Evolutionary conservation across 257 asterid genomes (phyloP).

Genomic region (Solanum corneliomulleri): DNA sequence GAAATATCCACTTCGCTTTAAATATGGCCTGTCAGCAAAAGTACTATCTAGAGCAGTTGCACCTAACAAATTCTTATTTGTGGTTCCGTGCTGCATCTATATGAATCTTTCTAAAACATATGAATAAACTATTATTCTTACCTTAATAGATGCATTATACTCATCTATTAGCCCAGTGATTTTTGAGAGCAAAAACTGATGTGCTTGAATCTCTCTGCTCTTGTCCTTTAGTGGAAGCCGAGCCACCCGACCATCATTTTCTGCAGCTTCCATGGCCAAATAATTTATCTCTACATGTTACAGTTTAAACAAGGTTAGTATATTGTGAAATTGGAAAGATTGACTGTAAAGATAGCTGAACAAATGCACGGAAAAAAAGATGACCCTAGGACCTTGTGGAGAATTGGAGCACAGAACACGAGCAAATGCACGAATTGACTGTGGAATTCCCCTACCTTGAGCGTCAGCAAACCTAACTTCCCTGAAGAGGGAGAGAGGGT

Average conservation of each 20-base stretch:
- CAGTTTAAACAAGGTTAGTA: not conserved
- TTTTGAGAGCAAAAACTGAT: conserved; percentile 37
- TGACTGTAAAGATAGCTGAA: not conserved
- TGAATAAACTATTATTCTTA: not conserved
- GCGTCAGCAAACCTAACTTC: conserved; percentile 38
- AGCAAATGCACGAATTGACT: conserved; percentile 74
- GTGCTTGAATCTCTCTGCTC: conserved; percentile 64
- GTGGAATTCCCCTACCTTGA: conserved; percentile 79
- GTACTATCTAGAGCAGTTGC: not conserved
- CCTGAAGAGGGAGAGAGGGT: conserved; percentile 14
- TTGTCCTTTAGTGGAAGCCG: conserved; percentile 52
- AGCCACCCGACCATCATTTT: conserved; percentile 68
- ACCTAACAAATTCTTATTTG: not conserved
- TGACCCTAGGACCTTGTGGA: conserved; percentile 26
- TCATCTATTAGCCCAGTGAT: conserved; percentile 30
- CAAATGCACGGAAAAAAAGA: not conserved
- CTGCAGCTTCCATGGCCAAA: conserved; percentile 49
- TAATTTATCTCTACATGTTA: conserved; percentile 34
- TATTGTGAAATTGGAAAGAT: not conserved
- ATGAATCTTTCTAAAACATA: not conserved
- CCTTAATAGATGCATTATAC: conserved; percentile 33
- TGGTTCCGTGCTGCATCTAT: not conserved
- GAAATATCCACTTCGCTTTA: not conserved
- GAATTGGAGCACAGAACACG: conserved; percentile 53
- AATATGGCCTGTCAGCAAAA: not conserved